Evolutionary conservation across 768 basidiomycete genomes (phyloP).

Genomic region (Xerocomellus amylosporus): DNA sequence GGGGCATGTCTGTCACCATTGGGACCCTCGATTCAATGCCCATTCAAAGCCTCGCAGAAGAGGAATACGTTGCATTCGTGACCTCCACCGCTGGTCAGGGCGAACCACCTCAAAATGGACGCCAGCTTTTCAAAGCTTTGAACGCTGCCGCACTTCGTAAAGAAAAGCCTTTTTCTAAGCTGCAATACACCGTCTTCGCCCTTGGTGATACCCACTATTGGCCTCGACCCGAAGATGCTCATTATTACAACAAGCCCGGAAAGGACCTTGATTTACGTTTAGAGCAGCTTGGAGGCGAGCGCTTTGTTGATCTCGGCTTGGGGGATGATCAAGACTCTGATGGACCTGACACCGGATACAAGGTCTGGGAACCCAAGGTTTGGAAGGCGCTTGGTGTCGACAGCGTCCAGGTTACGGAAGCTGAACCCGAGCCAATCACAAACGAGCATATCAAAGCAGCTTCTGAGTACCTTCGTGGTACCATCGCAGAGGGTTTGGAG

Average conservation of each 20-base stretch:
- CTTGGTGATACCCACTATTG: constrained; percentile 99
- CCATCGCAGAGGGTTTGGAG: constrained; percentile 86
- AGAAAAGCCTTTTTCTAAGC: constrained; percentile 56
- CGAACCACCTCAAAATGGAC: constrained; percentile 95
- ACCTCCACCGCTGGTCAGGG: constrained; percentile 96
- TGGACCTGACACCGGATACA: constrained; percentile 94
- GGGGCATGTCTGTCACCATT: constrained; percentile 76
- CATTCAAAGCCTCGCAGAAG: constrained; percentile 69
- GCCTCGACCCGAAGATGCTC: constrained; percentile 95
- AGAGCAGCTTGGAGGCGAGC: constrained; percentile 74
- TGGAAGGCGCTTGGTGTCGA: constrained; percentile 97
- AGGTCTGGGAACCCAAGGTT: constrained; percentile 85
- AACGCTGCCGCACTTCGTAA: constrained; percentile 54
- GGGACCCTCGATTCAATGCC: constrained; percentile 79
- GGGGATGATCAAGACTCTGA: constrained; percentile 98
- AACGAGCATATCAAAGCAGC: constrained; percentile 99
- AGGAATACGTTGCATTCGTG: constrained; percentile 77
- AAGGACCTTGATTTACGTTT: constrained; percentile 86
- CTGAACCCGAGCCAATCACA: constrained; percentile 94
- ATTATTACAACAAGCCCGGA: constrained; percentile 96
- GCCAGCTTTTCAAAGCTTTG: constrained; percentile 83
- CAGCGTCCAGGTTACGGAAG: constrained; percentile 80
- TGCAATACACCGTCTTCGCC: constrained; percentile 83
- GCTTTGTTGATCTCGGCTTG: constrained; percentile 72
- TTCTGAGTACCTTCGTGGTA: constrained; percentile 89